These are phyloP conservation scores for Ophiostoma montium DNA, from an alignment of 2,329 filamentous ascomycete genomes.

Conservation along the genomic window DNA sequence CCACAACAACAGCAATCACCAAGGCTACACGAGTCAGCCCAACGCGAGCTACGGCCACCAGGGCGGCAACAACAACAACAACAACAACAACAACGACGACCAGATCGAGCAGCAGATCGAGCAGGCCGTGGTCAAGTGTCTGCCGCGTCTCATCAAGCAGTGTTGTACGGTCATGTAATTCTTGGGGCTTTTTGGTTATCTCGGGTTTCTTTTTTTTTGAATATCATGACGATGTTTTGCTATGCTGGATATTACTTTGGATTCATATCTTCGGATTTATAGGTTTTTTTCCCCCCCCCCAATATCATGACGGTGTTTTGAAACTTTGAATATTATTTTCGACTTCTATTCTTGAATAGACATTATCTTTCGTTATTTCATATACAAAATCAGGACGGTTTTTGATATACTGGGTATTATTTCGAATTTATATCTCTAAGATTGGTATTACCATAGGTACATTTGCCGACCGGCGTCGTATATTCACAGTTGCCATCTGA, in stretches of 20 bases:
- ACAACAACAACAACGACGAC: conserved; percentile 28
- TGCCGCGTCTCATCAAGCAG: conserved; percentile 43
- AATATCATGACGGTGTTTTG: too few species aligned
- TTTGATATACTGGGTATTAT: too few species aligned
- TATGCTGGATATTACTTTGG: not conserved
- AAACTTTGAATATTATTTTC: too few species aligned
- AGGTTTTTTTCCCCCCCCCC: too few species aligned
- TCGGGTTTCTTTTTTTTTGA: not conserved
- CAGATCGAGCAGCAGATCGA: conserved; percentile 45
- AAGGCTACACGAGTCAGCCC: conserved; percentile 25
- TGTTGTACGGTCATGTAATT: conserved; percentile 67
- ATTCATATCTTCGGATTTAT: too few species aligned
- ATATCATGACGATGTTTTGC: not conserved
- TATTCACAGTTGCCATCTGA: not conserved
- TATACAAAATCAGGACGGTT: too few species aligned
- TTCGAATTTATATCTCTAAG: too few species aligned
- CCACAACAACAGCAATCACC: not conserved
- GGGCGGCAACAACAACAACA: conserved; percentile 23
- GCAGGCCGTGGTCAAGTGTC: conserved; percentile 27
- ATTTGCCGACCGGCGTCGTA: too few species aligned
- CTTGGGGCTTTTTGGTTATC: not conserved
- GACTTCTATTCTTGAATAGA: too few species aligned
- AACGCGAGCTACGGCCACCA: conserved; percentile 17
- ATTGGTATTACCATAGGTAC: too few species aligned
- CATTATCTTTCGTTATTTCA: too few species aligned